A percentile compares a stretch with the other conserved stretches of the same genome.
These are phyloP conservation scores for Sarocladiaceae sp. DNA, from an alignment of 2,329 filamentous ascomycete genomes.

Conservation along the genomic window DNA sequence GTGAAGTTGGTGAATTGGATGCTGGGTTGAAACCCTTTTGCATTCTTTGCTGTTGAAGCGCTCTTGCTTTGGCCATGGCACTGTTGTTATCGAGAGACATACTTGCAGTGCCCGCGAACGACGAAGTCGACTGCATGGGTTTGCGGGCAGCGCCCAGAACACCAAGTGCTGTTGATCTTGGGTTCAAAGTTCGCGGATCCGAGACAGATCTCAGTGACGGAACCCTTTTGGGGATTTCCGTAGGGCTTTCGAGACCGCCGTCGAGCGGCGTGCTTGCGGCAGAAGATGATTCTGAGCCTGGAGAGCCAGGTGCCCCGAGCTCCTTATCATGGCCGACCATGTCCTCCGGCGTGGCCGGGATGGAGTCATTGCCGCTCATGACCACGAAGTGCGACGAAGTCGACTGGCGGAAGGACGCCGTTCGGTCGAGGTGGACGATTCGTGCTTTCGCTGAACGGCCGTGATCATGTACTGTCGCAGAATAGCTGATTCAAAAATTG, in stretches of 20 bases:
- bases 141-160: conserved; percentile 64
- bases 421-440: neutral
- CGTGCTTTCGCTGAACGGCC: neutral
- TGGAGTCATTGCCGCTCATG: conserved; percentile 28
- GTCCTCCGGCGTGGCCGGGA: conserved; percentile 45
- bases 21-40: conserved; percentile 30
- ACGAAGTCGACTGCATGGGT: conserved; percentile 36
- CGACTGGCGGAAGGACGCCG: neutral
- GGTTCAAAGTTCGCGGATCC: conserved; percentile 62
- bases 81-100: conserved; percentile 30
- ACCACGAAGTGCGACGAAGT: conserved; percentile 9
- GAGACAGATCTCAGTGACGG: conserved; percentile 58
- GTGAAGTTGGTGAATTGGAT: conserved; percentile 23
- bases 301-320: conserved; percentile 34
- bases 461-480: conserved; percentile 21
- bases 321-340: conserved; percentile 25
- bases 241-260: conserved; percentile 25
- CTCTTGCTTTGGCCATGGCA: conserved; percentile 44
- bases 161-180: conserved; percentile 81
- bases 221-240: conserved; percentile 44
- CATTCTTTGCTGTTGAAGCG: conserved; percentile 42
- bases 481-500: conserved; percentile 23
- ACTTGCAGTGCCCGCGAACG: conserved; percentile 25
- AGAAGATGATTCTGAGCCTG: conserved; percentile 42
- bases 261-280: conserved; percentile 46